Conservation (phyloP, 192 early-diverging fungal genomes). For the Anaeromyces robustus region DNA sequence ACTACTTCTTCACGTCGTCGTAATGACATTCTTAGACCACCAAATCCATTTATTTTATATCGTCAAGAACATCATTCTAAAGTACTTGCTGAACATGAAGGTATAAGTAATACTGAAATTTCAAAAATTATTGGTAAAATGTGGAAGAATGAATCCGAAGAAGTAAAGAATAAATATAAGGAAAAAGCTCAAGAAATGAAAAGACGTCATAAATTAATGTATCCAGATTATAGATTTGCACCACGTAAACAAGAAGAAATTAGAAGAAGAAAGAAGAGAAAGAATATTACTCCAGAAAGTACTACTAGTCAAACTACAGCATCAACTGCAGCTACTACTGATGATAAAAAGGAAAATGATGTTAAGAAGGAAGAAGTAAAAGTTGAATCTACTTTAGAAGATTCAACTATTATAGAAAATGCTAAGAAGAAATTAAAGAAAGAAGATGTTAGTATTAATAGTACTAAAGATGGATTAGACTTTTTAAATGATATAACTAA, state of each 20-base stretch:
- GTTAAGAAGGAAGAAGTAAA: neutral
- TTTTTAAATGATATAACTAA: too few relatives aligned
- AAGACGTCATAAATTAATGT: conserved; percentile 28
- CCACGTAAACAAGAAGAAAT: conserved; percentile 14
- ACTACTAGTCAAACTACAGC: too few relatives aligned
- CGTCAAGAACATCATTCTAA: conserved; percentile 32
- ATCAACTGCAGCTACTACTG: too few relatives aligned
- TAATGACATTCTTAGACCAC: conserved; percentile 15
- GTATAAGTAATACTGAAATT: conserved; percentile 32
- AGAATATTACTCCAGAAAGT: neutral
- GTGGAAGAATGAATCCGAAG: conserved; percentile 26
- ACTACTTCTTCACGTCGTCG: neutral
- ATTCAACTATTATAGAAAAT: neutral
- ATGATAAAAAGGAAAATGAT: neutral
- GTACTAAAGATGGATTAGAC: too few relatives aligned
- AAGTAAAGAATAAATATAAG: conserved; percentile 27
- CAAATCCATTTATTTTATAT: conserved; percentile 35
- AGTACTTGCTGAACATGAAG: conserved; percentile 27
- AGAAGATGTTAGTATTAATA: neutral
- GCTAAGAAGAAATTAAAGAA: neutral
- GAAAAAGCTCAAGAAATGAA: conserved; percentile 29
- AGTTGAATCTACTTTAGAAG: neutral
- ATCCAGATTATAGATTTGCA: conserved; percentile 39
- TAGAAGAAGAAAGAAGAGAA: neutral
- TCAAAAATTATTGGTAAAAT: conserved; percentile 36